Percentiles rank a stretch among this genome's conserved stretches.
Conservation (phyloP, 2,329 filamentous ascomycete species). For the Alternaria atra region DNA sequence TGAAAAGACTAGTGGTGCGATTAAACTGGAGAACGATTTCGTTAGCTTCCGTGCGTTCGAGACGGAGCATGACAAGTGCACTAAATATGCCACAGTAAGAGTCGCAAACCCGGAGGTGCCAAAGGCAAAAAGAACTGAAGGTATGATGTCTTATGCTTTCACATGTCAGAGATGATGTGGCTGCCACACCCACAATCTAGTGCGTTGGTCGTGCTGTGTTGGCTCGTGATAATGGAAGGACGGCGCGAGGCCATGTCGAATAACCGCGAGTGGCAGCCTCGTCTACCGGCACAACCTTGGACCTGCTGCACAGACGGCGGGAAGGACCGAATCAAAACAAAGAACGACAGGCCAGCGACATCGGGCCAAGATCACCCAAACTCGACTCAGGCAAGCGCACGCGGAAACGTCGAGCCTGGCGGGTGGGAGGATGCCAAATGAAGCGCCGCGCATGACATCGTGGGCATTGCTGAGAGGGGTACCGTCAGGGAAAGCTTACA, state of each 20-base stretch:
- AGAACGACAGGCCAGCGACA: constrained; percentile 37
- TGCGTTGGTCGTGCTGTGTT: constrained; percentile 30
- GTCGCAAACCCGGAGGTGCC: constrained; percentile 19
- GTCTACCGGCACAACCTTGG: constrained; percentile 26
- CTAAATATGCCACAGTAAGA: constrained; percentile 30
- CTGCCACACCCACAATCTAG: constrained; percentile 16
- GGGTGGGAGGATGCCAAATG: constrained; percentile 15
- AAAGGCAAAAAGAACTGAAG: constrained; percentile 18
- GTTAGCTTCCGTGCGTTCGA: constrained; percentile 17
- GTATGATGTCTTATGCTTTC: constrained; percentile 37
- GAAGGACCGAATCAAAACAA: constrained; percentile 43
- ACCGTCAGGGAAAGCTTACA: background rate
- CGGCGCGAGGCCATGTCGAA: constrained; percentile 32
- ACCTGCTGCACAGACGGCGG: constrained; percentile 35
- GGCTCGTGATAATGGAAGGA: constrained; percentile 36
- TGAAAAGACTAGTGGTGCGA: constrained; percentile 29
- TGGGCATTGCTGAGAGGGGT: constrained; percentile 17
- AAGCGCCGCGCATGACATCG: constrained; percentile 31
- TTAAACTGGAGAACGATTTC: constrained; percentile 35
- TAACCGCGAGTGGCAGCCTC: constrained; percentile 40
- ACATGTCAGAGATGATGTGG: constrained; percentile 33
- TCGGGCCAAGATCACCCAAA: constrained; percentile 34
- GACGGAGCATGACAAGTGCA: constrained; percentile 30
- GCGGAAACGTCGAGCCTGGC: constrained; percentile 26
- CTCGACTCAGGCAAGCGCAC: constrained; percentile 25